Conservation (phyloP, 139 green algal genomes). For the Monoraphidium neglectum region DNA sequence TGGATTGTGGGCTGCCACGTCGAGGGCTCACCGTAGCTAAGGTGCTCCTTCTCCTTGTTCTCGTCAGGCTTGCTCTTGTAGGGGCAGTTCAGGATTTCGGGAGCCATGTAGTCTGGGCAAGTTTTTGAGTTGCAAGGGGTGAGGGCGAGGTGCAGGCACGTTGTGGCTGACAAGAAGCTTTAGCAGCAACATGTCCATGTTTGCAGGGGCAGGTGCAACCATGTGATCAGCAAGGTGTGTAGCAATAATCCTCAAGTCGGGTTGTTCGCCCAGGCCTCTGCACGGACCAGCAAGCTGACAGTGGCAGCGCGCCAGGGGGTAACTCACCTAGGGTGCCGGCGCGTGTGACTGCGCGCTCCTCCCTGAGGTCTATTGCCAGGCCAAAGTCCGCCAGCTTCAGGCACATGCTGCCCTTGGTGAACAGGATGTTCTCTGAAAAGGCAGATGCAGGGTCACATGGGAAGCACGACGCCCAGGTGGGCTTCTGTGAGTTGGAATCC, state of each 20-base stretch:
- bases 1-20: too few species aligned
- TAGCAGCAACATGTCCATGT: neutral
- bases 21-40: too few species aligned
- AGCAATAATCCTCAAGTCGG: neutral
- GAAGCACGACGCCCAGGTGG: neutral
- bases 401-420: slow-evolving; percentile 44
- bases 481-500: neutral
- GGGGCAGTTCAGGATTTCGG: slow-evolving; percentile 56
- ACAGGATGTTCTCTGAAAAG: slow-evolving; percentile 57
- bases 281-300: neutral
- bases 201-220: neutral
- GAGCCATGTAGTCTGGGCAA: neutral
- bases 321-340: slow-evolving; percentile 67
- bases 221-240: neutral
- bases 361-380: slow-evolving; percentile 59
- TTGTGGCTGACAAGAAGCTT: too few species aligned
- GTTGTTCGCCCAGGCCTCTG: neutral
- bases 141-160: neutral
- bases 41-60: slow-evolving; percentile 66
- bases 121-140: neutral
- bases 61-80: slow-evolving; percentile 70
- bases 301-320: slow-evolving; percentile 19
- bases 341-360: slow-evolving; percentile 63
- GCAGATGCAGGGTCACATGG: neutral
- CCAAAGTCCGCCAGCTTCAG: slow-evolving; percentile 73